Evolutionary conservation across 352 stramenopile species (phyloP).

Genomic region (Phytophthora syringae): DNA sequence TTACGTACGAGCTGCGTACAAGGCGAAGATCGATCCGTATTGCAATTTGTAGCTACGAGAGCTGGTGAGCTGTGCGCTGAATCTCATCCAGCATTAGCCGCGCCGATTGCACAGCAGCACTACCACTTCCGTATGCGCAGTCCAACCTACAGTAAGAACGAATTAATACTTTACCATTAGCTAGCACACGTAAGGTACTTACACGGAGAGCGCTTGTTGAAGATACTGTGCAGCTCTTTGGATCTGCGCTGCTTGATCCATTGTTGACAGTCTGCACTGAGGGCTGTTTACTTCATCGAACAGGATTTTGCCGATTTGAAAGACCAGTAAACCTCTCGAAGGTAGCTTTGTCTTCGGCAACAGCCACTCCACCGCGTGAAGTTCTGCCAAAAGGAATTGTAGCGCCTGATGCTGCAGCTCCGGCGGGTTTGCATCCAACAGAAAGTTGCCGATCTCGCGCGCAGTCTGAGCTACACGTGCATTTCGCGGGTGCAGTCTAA

Average conservation of each 20-base stretch:
- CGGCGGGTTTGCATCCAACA: slow-evolving; percentile 18
- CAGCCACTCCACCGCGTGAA: slow-evolving; percentile 50
- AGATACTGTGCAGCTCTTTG: slow-evolving; percentile 38
- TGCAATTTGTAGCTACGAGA: slow-evolving; percentile 58
- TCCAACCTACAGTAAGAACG: slow-evolving; percentile 21
- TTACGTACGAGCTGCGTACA: slow-evolving; percentile 75
- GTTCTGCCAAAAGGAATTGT: slow-evolving; percentile 36
- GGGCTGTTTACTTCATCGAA: slow-evolving; percentile 20
- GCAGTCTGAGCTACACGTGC: slow-evolving; percentile 34
- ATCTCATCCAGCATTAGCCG: slow-evolving; percentile 39
- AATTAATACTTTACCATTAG: background rate
- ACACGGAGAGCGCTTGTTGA: slow-evolving; percentile 45
- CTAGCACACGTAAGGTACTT: slow-evolving; percentile 16
- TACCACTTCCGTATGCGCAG: slow-evolving; percentile 37
- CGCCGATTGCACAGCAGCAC: slow-evolving; percentile 21
- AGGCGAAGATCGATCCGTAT: slow-evolving; percentile 75
- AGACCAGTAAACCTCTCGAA: slow-evolving; percentile 48
- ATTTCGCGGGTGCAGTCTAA: slow-evolving; percentile 44
- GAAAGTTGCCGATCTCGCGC: slow-evolving; percentile 52
- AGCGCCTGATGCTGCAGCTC: slow-evolving; percentile 23
- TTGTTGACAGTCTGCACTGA: background rate
- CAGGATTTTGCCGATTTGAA: slow-evolving; percentile 53
- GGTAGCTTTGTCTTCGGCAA: slow-evolving; percentile 45
- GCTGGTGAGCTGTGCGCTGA: slow-evolving; percentile 12
- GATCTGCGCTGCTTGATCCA: slow-evolving; percentile 11